These are phyloP conservation scores for Vigna angularis DNA, from an alignment of 306 rosid genomes.

Conservation along the genomic window DNA sequence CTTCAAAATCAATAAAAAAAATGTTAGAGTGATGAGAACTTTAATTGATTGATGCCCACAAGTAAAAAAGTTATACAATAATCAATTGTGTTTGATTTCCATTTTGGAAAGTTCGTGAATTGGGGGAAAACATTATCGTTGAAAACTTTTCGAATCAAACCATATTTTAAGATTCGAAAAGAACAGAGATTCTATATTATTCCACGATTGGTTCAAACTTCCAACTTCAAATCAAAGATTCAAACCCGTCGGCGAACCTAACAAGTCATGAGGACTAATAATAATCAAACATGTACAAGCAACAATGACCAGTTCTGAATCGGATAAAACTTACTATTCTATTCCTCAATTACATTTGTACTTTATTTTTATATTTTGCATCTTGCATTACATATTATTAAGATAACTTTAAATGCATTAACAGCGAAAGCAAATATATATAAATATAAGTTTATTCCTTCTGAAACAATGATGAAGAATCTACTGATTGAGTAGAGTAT, in stretches of 20 bases:
- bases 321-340: too few relatives aligned
- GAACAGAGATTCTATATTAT: background rate
- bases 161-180: background rate
- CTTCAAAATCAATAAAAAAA: too few relatives aligned
- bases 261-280: background rate
- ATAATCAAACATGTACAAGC: constrained; percentile 38
- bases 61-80: too few relatives aligned
- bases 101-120: background rate
- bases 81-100: background rate
- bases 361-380: too few relatives aligned
- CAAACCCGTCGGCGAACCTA: background rate
- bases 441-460: background rate
- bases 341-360: too few relatives aligned
- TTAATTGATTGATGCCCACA: background rate
- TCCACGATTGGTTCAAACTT: background rate
- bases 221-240: constrained; percentile 1
- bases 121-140: background rate
- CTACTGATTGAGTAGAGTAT: too few relatives aligned
- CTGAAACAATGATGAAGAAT: background rate
- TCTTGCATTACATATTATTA: too few relatives aligned
- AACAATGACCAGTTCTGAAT: constrained; percentile 38
- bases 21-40: too few relatives aligned
- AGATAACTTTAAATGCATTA: too few relatives aligned
- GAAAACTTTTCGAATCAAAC: background rate
- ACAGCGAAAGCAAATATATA: too few relatives aligned